Evolutionary conservation across 2,329 filamentous ascomycete species (phyloP), one percentile per base, ranked within the genome.

Genomic region (Cyclaneusma minus): DNA sequence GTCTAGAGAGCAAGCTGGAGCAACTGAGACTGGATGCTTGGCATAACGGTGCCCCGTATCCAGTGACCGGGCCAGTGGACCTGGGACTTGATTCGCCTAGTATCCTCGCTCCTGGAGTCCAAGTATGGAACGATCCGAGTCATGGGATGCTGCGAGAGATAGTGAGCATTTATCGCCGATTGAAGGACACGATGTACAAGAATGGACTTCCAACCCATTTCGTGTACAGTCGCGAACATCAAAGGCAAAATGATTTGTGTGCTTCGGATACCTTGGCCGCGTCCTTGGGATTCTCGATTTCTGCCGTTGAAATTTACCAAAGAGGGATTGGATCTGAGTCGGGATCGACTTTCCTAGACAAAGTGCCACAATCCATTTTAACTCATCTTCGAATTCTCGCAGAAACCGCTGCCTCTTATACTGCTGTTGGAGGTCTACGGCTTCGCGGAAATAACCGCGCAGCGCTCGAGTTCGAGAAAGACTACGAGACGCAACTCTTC

Each of bases 251-350:
- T 25, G 58, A 68, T 29, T 47, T 75, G 4, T 54, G 52, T 29
- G 53, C 49, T 13, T 66, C 64, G 30, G 72, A 79, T 39, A 63
- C 64, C 2, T 50, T 84, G 7, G 65, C 72, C 9, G 62, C 63
- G 31, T 60, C 71, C 2, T 70, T 94, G 9, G 87, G 82, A 2
- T 83, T 74, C 46, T 87, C 85, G 0, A 84, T 98, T 31, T 76
- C 84, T 6, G 74, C 84, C 0, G 73, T 81, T 4, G 89, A 98
- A 52, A 93, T 95, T 37, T 76, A 85, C 35, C 84, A 94, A 48
- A 77, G 89, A 40, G 89, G 89, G 5, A 61, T 83, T 3, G 78
- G 82, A 39, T 71, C 73, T 13, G 68, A 78, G 36, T 65, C 68
- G 24, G 76, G 80, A 28, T 63, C 71, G 49, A 87, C 78, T 4